Evolutionary conservation across 148 eudicot genomes (phyloP).

Genomic region (Hydrangea macrophylla): DNA sequence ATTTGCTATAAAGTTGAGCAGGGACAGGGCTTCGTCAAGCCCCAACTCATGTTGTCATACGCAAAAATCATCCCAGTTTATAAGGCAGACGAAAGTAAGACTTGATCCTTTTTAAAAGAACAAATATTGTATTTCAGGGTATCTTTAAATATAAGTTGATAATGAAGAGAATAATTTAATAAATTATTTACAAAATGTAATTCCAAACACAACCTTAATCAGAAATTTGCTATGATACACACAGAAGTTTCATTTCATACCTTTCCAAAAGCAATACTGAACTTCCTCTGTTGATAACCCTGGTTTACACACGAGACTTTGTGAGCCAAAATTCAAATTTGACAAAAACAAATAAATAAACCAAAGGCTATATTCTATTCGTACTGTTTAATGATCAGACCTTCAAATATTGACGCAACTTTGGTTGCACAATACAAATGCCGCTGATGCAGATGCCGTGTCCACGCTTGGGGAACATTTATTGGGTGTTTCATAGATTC

Average conservation of each 20-base stretch:
- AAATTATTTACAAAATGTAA: too few relatives aligned
- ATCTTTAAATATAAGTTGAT: too few relatives aligned
- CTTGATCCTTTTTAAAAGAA: too few relatives aligned
- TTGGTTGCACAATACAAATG: slow-evolving; percentile 50
- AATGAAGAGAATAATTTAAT: too few relatives aligned
- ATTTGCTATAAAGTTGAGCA: too few relatives aligned
- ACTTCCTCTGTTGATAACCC: slow-evolving; percentile 31
- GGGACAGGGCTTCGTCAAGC: too few relatives aligned
- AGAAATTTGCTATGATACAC: not conserved
- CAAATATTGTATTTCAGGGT: too few relatives aligned
- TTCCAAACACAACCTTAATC: too few relatives aligned
- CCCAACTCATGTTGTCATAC: too few relatives aligned
- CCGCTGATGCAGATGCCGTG: slow-evolving; percentile 35
- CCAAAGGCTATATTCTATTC: not conserved
- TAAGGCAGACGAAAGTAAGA: too few relatives aligned
- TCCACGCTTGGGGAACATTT: slow-evolving; percentile 30
- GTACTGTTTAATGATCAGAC: slow-evolving; percentile 22
- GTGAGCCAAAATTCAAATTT: not conserved
- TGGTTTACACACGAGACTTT: slow-evolving; percentile 13
- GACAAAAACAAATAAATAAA: not conserved
- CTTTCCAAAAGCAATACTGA: slow-evolving; percentile 36
- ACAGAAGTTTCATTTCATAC: slow-evolving; percentile 24
- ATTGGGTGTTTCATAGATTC: slow-evolving; percentile 41
- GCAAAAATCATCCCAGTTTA: too few relatives aligned
- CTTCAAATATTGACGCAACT: slow-evolving; percentile 34